Percentiles rank a stretch among this genome's conserved stretches.
These are phyloP conservation scores for Cyamopsis tetragonoloba DNA, from an alignment of 306 rosid species.

Conservation along the genomic window DNA sequence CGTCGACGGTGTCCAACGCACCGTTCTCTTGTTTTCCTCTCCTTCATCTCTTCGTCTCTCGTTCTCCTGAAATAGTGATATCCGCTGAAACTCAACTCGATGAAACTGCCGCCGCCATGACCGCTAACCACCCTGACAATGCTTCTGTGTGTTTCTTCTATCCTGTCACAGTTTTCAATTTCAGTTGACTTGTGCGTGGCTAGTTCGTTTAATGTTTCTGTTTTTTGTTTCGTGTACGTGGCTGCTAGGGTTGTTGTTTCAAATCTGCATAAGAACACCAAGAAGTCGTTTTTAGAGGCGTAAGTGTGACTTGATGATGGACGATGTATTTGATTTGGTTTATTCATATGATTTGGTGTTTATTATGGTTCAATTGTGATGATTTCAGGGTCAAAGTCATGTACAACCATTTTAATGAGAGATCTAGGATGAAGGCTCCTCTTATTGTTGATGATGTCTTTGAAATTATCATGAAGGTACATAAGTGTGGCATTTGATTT, in stretches of 20 bases:
- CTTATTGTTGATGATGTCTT: slow-evolving; percentile 76
- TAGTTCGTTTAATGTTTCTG: no score
- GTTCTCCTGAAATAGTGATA: no score
- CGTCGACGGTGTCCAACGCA: no score
- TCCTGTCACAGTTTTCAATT: no score
- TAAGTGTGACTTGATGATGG: no score
- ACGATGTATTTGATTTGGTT: no score
- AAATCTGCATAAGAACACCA: slow-evolving; percentile 71
- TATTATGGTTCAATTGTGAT: neutral
- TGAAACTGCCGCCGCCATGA: slow-evolving; percentile 94
- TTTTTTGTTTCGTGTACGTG: slow-evolving; percentile 39
- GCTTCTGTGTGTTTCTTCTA: slow-evolving; percentile 57
- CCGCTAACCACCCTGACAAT: slow-evolving; percentile 86
- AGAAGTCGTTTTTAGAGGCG: slow-evolving; percentile 71
- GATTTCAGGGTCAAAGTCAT: no score
- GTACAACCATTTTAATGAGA: slow-evolving; percentile 58
- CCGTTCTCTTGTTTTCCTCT: no score
- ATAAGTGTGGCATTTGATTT: no score
- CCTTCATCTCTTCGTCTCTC: no score
- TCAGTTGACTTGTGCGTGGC: no score
- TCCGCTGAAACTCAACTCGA: slow-evolving; percentile 96
- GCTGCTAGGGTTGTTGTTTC: slow-evolving; percentile 85
- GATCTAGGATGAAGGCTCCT: slow-evolving; percentile 71
- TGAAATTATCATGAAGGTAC: slow-evolving; percentile 71
- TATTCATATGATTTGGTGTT: neutral